Base-by-base conservation (phyloP, 768 basidiomycete genomes). In the Lactifluus volemus region DNA sequence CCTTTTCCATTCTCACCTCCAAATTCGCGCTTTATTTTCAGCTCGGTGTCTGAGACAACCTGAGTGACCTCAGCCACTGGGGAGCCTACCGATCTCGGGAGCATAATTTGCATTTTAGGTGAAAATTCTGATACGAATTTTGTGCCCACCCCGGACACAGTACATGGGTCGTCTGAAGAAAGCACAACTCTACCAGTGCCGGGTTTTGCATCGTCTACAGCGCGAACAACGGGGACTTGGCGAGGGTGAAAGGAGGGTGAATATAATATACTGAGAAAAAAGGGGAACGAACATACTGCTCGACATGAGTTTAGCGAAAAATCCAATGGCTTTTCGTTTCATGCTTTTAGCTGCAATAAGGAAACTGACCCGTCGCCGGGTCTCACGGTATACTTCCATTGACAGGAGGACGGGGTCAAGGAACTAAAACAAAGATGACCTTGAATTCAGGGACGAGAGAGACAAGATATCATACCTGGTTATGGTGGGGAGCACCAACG, bases 401-500 rank as follows among this genome's bases (percentile, higher is more conserved):
- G 83, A 84, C 51, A 98, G 74, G 53, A 97, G 79, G 55, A 96
- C 74, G 8, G 93, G 90, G 69, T 98, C 96, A 57, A 97, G 80
- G 72, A 98, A 96, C 91, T 98, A 73, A 4, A 61, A 19, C 36
- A n/a, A 19, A 32, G 17, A 19, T 10, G 32, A 54, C 36, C 2
- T 17, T n/a, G 21, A 29, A 41, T 8, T 8, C 32, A 30, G 17
- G 7, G 54, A 55, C 39, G 60, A 36, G 48, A 58, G 62, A 30
- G 57, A 59, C 49, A 45, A 34, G 69, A 41, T 66, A 58, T 63
- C 74, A 53, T 68, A 85, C 92, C 76, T 94, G 92, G 71, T 97
- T 97, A 69, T 86, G 84, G 73, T 97, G 95, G 39, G 94, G 94
- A 7, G 90, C 95, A 51, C 83, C 93, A 50, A 93, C 95, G 72